A percentile compares a stretch with the other conserved stretches of the same genome.
phyloP scores from a whole-genome alignment of 345 rosid species.

The Stellera chamaejasme region DNA sequence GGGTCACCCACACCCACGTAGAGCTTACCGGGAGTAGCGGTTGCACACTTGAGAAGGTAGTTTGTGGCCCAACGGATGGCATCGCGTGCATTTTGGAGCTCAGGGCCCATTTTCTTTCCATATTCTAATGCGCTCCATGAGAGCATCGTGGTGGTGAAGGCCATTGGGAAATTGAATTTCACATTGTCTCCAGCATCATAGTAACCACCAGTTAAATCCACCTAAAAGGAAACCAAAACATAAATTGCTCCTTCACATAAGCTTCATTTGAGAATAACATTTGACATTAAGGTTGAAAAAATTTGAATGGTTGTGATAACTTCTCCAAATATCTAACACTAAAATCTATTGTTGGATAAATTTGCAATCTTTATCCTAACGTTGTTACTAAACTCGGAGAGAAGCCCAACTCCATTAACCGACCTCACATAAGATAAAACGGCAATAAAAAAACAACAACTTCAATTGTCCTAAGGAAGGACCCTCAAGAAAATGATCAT shows the following conservation, averaged over 20 bases:
- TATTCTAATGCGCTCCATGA: conserved; percentile 85
- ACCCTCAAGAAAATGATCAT: too few relatives aligned
- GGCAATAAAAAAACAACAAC: too few relatives aligned
- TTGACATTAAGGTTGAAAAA: neutral
- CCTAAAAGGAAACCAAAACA: conserved; percentile 28
- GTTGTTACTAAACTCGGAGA: too few relatives aligned
- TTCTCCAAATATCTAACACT: too few relatives aligned
- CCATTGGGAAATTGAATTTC: conserved; percentile 94
- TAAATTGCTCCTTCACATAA: neutral
- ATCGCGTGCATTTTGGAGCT: conserved; percentile 45
- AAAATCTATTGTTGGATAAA: too few relatives aligned
- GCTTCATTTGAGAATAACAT: too few relatives aligned
- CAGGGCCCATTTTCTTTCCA: conserved; percentile 61
- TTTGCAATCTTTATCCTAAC: too few relatives aligned
- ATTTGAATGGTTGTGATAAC: neutral
- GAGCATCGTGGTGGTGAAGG: conserved; percentile 85
- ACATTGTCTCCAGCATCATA: conserved; percentile 93
- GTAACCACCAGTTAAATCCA: conserved; percentile 83
- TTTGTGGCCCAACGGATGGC: conserved; percentile 80
- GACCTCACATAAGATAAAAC: too few relatives aligned
- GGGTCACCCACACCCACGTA: conserved; percentile 95
- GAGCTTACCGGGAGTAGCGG: conserved; percentile 63
- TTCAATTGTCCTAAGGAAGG: too few relatives aligned
- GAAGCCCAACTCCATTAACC: too few relatives aligned
- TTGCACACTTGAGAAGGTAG: conserved; percentile 83